Evolutionary conservation across 2,329 filamentous ascomycete species (phyloP), one percentile per base, ranked within the genome.

Genomic region (Scytalidium sp.): DNA sequence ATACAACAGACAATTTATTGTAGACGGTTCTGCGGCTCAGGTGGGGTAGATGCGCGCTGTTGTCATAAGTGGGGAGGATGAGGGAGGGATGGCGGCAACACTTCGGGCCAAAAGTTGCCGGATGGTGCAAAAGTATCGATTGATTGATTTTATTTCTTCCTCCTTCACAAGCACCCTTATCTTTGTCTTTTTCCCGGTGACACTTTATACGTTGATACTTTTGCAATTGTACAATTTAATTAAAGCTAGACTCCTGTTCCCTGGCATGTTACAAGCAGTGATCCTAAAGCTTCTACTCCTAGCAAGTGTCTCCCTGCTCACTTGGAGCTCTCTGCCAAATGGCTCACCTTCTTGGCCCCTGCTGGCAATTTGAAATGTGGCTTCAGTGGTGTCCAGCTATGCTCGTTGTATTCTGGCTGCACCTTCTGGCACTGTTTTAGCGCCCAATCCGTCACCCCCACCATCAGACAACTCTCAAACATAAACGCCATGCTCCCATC

Each of bases 361-460:
- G 54, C 52, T 0, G 57, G 56, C 21, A 61, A 39, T 49, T 57
- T 58, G 27, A n/a, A 79, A 58, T 76, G 70, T 47, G 71, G 65
- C 64, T 75, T 75, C 57, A 79, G 59, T 5, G 73, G 72, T 44
- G 63, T 75, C 84, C 84, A 87, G 60, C 80, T 84, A 66, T 86
- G 80, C 11, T 75, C 75, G 64, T 85, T 86, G 58, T 87, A 87
- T 50, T 78, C 76, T 51, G 78, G 71, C 66, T 87, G 84, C 44
- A 86, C 77, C 67, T 86, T 87, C 59, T 75, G 67, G 60, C 83
- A 86, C 51, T 75, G 80, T 65, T 81, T 84, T 52, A 87, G 64
- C 1, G 82, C 84, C 84, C 84, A 88, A 56, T 85, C 83, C 2
- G 84, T 86, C 22, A 87, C 83, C 10, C 83, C 84, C 32, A 87